phyloP scores from a whole-genome alignment of 2,329 filamentous ascomycete genomes.

The Fonsecaea multimorphosa region DNA sequence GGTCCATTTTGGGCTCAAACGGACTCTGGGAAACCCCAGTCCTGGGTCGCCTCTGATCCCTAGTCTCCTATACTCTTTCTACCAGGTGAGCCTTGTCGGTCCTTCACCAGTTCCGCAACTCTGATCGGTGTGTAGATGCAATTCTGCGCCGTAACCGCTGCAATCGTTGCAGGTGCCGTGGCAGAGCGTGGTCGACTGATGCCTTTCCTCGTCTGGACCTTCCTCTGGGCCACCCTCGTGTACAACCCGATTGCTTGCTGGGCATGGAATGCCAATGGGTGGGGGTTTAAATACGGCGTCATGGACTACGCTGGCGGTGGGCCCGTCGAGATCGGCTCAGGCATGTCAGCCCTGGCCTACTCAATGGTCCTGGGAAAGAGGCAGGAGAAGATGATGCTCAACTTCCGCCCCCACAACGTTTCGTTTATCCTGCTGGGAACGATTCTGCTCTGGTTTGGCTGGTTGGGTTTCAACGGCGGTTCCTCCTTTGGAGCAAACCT shows the following conservation, averaged over 20 bases:
- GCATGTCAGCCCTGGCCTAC: slow-evolving; percentile 91
- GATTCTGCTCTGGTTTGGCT: slow-evolving; percentile 96
- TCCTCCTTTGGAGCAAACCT: slow-evolving; percentile 93
- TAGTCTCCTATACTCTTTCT: slow-evolving; percentile 90
- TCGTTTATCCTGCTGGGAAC: slow-evolving; percentile 96
- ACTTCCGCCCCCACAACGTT: slow-evolving; percentile 99
- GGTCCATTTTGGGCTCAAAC: slow-evolving; percentile 84
- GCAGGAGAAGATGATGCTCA: slow-evolving; percentile 99
- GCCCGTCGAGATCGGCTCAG: slow-evolving; percentile 95
- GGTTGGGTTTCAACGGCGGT: slow-evolving; percentile 98
- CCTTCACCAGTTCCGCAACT: background rate
- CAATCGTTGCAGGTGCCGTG: slow-evolving; percentile 88
- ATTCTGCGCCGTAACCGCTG: slow-evolving; percentile 92
- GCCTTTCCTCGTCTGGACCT: slow-evolving; percentile 92
- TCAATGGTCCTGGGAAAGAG: slow-evolving; percentile 93
- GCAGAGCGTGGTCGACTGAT: slow-evolving; percentile 92
- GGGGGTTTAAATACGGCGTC: slow-evolving; percentile 88
- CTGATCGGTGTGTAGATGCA: slow-evolving; percentile 71
- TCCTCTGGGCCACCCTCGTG: slow-evolving; percentile 95
- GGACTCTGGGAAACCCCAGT: slow-evolving; percentile 81
- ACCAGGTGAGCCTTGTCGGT: slow-evolving; percentile 66
- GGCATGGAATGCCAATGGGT: slow-evolving; percentile 95
- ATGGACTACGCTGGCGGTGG: slow-evolving; percentile 96
- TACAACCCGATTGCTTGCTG: slow-evolving; percentile 97
- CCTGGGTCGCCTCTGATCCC: slow-evolving; percentile 87